A percentile compares a stretch with the other conserved stretches of the same genome.
Evolutionary conservation across 23 red algal genomes (phyloP).

Genomic region (Gracilariopsis chorda): DNA sequence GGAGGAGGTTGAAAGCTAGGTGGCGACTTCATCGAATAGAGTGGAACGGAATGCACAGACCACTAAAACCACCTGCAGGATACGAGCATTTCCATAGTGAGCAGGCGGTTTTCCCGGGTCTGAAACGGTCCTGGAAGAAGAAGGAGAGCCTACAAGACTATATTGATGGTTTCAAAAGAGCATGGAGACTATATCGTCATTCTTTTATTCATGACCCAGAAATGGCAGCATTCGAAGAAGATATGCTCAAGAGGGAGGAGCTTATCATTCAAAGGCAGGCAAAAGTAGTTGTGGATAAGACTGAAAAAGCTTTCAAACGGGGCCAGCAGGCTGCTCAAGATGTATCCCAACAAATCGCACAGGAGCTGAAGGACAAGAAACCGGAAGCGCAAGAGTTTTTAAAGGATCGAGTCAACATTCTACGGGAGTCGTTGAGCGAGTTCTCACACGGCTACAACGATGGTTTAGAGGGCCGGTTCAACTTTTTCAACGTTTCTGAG

Average conservation of each 20-base stretch:
- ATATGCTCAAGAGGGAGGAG: neutral
- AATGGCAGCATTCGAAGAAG: conserved; percentile 3
- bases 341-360: neutral
- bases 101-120: conserved; percentile 30
- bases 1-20: conserved; percentile 32
- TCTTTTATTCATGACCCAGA: conserved; percentile 36
- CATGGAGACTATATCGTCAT: conserved; percentile 39
- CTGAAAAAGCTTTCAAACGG: neutral
- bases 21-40: conserved; percentile 67
- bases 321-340: neutral
- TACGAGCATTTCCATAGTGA: conserved; percentile 26
- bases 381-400: conserved; percentile 27
- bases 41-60: conserved; percentile 60
- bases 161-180: neutral
- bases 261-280: neutral
- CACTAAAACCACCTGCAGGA: conserved; percentile 39
- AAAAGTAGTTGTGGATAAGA: neutral
- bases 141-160: neutral
- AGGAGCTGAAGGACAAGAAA: conserved; percentile 16
- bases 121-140: neutral
- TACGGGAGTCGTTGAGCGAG: conserved; percentile 21
- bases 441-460: conserved; percentile 47
- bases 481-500: conserved; percentile 26
- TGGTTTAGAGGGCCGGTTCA: conserved; percentile 3
- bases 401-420: conserved; percentile 26